phyloP scores from a whole-genome alignment of 345 rosid genomes.

The Aquilaria sinensis region DNA sequence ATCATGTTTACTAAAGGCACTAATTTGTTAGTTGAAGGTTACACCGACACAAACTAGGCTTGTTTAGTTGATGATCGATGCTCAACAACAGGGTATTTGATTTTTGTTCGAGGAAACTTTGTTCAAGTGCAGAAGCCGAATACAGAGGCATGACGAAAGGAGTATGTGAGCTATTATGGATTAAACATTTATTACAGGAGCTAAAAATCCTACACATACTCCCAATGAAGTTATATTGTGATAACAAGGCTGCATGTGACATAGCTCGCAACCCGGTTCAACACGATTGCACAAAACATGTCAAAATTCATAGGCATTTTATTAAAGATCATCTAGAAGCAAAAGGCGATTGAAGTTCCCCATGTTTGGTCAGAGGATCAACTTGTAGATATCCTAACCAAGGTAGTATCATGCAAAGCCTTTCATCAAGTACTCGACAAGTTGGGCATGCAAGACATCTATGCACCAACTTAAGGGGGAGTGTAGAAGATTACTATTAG shows the following conservation, averaged over 20 bases:
- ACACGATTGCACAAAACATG: background rate
- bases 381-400: background rate
- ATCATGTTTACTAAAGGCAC: too few relatives aligned
- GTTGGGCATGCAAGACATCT: background rate
- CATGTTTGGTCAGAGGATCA: background rate
- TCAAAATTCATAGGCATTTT: slow-evolving; percentile 7
- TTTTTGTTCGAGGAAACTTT: background rate
- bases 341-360: rapidly evolving
- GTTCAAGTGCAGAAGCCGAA: background rate
- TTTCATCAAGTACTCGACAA: background rate
- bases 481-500: background rate
- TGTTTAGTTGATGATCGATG: background rate
- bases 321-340: background rate
- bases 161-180: slow-evolving; percentile 1
- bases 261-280: background rate
- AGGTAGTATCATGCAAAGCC: background rate
- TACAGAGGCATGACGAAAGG: background rate
- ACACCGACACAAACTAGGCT: background rate
- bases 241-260: background rate
- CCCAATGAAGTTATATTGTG: background rate
- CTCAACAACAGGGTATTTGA: background rate
- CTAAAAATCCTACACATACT: background rate
- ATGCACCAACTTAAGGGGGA: slow-evolving; percentile 10
- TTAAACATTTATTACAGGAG: background rate
- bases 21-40: background rate